These are phyloP conservation scores for Mycena galopus DNA, from an alignment of 768 basidiomycete genomes.

Conservation along the genomic window DNA sequence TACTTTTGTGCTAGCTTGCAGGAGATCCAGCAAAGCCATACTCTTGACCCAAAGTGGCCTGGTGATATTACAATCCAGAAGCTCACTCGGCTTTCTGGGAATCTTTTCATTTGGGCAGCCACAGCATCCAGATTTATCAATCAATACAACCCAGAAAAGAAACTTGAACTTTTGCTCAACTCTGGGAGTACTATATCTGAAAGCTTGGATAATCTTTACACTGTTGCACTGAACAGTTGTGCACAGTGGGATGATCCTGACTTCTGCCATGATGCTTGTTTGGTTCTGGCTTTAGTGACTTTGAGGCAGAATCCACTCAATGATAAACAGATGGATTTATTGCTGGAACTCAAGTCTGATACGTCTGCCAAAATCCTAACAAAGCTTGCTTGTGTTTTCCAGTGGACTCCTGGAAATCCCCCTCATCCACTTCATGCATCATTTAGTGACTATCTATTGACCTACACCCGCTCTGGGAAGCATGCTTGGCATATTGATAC, in stretches of 20 bases:
- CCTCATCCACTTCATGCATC: background rate
- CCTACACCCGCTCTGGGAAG: background rate
- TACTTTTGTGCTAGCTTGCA: background rate
- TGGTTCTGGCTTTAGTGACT: background rate
- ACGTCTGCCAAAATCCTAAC: background rate
- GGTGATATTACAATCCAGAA: background rate
- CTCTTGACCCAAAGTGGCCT: background rate
- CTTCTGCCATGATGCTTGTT: background rate
- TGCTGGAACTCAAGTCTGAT: background rate
- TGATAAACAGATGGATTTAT: background rate
- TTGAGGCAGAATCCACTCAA: background rate
- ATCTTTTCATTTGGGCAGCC: slow-evolving; percentile 5
- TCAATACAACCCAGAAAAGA: background rate
- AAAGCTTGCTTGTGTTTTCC: background rate
- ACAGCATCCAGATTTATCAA: background rate
- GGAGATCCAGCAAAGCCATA: background rate
- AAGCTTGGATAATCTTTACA: background rate
- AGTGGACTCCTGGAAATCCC: background rate
- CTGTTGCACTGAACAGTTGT: background rate
- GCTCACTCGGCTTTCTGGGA: background rate
- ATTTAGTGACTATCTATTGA: background rate
- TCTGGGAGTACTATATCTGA: background rate
- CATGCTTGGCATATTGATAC: background rate
- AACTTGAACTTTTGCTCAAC: background rate
- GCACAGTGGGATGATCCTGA: background rate